phyloP scores from a whole-genome alignment of 805 yeast genomes.

The Candida coleopterorum region DNA sequence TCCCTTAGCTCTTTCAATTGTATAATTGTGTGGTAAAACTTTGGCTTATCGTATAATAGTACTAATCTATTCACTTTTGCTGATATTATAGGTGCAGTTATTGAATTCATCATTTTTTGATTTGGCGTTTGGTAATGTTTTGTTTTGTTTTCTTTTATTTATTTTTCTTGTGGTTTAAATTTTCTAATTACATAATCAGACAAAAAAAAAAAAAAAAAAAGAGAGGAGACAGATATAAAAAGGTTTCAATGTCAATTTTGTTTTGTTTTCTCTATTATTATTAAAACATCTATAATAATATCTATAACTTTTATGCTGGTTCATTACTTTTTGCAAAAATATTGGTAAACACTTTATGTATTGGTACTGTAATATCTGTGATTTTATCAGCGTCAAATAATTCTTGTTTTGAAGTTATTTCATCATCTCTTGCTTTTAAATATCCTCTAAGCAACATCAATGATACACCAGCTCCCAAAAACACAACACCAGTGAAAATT shows the following conservation, averaged over 20 bases:
- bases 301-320: constrained; percentile 1
- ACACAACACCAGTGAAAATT: constrained; percentile 56
- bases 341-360: not conserved
- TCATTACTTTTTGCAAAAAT: not conserved
- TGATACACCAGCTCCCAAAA: constrained; percentile 39
- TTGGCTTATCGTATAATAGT: constrained; percentile 23
- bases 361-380: not conserved
- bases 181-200: too few relatives aligned
- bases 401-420: constrained; percentile 7
- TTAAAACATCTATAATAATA: too few relatives aligned
- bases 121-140: not conserved
- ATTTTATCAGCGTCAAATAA: constrained; percentile 10
- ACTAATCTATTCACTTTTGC: constrained; percentile 11
- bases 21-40: constrained; percentile 21
- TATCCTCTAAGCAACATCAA: constrained; percentile 50
- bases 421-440: constrained; percentile 44
- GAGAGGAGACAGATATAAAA: not conserved
- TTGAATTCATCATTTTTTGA: too few relatives aligned
- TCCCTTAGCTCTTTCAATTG: constrained; percentile 22
- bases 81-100: constrained; percentile 1
- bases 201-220: too few relatives aligned
- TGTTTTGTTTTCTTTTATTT: too few relatives aligned
- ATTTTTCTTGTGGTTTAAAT: too few relatives aligned
- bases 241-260: too few relatives aligned
- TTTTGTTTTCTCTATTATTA: too few relatives aligned